Evolutionary conservation across 73 alveolate genomes (phyloP), one percentile per base, ranked within the genome.

Genomic region (Paramecium bursaria): DNA sequence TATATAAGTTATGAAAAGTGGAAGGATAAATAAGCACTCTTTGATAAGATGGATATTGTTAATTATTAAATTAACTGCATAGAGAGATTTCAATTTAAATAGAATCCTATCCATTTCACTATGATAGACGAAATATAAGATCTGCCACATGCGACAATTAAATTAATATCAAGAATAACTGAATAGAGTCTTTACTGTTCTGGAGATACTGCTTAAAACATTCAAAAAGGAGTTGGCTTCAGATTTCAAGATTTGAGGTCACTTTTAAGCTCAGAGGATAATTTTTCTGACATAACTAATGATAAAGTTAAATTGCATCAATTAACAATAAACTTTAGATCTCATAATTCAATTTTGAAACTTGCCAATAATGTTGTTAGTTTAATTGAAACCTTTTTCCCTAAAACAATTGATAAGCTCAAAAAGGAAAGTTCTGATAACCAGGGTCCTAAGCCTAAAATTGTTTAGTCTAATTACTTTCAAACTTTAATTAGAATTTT

Each of bases 141-240:
- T 50, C 35, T 90, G 1, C 82, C 97, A n/a, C 92, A 92, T 23
- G 86, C 77, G 4, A 82, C 90, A n/a, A 47, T 92, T 0, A 15
- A 29, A n/a, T 75, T 90, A 19, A 29, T 92, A 29, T 73, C 90
- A 0, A 31, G 44, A 35, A 74, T 85, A 4, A 86, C 93, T 15
- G 86, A 61, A 14, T 27, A 75, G 49, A 86, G 75, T 33, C 53
- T 90, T 10, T 90, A 86, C 90, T 86, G 89, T 46, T 73, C 90
- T 42, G 97, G 97, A n/a, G 98, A 93, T 60, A 93, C 98, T 0
- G 98, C 98, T 13, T 85, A 93, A 49, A 93, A 96, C 9, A 93
- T 93, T 7, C 95, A 95, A 4, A 91, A 91, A 91, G 98, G 98
- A 6, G 92, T 88, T 26, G 95, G 96, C 26, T 91, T 91, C 75